phyloP scores from a whole-genome alignment of 768 basidiomycete species.

The Suillus fuscotomentosus region DNA sequence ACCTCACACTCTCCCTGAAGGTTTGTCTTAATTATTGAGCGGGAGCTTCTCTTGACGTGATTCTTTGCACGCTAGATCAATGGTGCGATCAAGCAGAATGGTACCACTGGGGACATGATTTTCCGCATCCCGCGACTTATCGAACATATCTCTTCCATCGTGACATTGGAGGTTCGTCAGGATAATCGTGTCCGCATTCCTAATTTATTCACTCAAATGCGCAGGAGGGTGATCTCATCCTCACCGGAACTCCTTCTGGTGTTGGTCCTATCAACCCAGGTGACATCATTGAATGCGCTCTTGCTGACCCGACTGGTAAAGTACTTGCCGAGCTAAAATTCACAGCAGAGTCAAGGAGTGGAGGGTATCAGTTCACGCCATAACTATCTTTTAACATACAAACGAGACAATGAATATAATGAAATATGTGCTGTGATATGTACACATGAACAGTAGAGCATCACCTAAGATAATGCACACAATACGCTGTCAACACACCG shows the following conservation, averaged over 20 bases:
- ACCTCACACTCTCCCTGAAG: conserved; percentile 75
- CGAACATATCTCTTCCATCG: conserved; percentile 91
- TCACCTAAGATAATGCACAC: not conserved
- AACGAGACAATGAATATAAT: not conserved
- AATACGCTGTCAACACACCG: not conserved
- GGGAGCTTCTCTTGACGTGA: not conserved
- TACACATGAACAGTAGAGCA: conserved; percentile 4
- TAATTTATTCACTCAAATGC: not conserved
- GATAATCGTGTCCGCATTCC: not conserved
- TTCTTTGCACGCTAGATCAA: conserved; percentile 62
- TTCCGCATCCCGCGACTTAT: conserved; percentile 87
- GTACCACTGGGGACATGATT: conserved; percentile 87
- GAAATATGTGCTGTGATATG: conserved; percentile 2
- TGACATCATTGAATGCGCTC: conserved; percentile 73
- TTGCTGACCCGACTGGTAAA: conserved; percentile 55
- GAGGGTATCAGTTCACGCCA: conserved; percentile 60
- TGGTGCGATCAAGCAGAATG: conserved; percentile 78
- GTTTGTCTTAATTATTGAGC: conserved; percentile 31
- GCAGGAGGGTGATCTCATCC: conserved; percentile 87
- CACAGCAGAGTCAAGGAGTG: conserved; percentile 59
- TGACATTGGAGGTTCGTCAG: conserved; percentile 82
- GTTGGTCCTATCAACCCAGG: conserved; percentile 78
- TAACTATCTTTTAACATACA: conserved; percentile 16
- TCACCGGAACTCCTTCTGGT: conserved; percentile 91
- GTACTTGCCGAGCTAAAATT: conserved; percentile 66